A percentile compares a stretch with the other conserved stretches of the same genome.
These are phyloP conservation scores for Camptophora hylomeconis DNA, from an alignment of 2,329 filamentous ascomycete species.

Conservation along the genomic window DNA sequence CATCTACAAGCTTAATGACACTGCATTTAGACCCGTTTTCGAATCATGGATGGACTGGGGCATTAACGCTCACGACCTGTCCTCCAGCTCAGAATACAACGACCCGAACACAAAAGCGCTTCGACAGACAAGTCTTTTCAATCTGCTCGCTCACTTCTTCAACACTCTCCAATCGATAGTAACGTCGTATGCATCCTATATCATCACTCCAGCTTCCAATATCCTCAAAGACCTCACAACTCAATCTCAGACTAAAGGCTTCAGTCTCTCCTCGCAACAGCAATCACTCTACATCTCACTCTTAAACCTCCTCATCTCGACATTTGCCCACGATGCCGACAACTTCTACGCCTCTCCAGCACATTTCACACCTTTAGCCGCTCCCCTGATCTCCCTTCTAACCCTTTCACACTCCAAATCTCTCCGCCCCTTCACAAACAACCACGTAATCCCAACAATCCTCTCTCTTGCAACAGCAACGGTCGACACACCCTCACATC, in stretches of 20 bases:
- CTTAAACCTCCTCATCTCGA: constrained; percentile 4
- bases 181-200: constrained; percentile 77
- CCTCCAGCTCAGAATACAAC: background rate
- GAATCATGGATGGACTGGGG: constrained; percentile 75
- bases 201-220: constrained; percentile 61
- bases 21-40: constrained; percentile 85
- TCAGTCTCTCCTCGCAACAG: background rate
- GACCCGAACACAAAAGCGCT: constrained; percentile 24
- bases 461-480: constrained; percentile 46
- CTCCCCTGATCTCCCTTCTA: constrained; percentile 58
- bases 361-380: constrained; percentile 64
- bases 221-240: constrained; percentile 36
- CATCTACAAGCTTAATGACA: constrained; percentile 94
- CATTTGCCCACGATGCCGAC: constrained; percentile 15
- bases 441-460: constrained; percentile 27
- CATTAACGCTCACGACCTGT: constrained; percentile 23
- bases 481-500: constrained; percentile 59
- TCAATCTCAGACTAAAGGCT: constrained; percentile 31
- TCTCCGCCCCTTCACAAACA: constrained; percentile 46
- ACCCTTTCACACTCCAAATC: constrained; percentile 27
- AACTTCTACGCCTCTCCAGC: constrained; percentile 43
- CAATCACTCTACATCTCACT: constrained; percentile 13
- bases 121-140: constrained; percentile 44
- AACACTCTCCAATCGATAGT: constrained; percentile 55
- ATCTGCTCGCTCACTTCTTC: constrained; percentile 12